phyloP scores from a whole-genome alignment of 1,139 yeast species.

The Candida sp. region DNA sequence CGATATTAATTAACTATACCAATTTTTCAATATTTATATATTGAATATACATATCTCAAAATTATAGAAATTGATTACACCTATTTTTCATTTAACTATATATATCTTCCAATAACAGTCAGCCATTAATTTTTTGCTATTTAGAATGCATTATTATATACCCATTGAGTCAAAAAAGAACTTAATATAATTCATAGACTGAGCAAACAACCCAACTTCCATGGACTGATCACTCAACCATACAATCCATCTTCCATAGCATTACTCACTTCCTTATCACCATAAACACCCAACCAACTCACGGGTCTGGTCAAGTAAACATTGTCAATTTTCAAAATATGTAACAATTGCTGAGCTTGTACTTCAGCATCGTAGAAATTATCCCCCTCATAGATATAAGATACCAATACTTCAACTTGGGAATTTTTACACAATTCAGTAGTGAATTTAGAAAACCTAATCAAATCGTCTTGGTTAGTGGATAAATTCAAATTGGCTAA shows the following conservation, averaged over 20 bases:
- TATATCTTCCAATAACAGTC: no score
- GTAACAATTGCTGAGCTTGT: slow-evolving; percentile 41
- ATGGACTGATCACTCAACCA: slow-evolving; percentile 31
- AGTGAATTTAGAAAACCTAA: slow-evolving; percentile 3
- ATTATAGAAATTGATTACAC: no score
- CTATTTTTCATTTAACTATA: no score
- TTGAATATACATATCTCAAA: no score
- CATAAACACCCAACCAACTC: slow-evolving; percentile 88
- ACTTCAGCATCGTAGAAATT: slow-evolving; percentile 69
- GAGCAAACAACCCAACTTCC: no score
- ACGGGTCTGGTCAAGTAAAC: slow-evolving; percentile 50
- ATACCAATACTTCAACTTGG: slow-evolving; percentile 24
- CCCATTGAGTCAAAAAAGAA: no score
- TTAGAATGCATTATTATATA: no score
- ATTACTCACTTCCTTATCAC: slow-evolving; percentile 60
- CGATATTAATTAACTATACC: no score
- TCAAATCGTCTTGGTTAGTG: background rate
- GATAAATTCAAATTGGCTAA: slow-evolving; percentile 25
- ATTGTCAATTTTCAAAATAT: slow-evolving; percentile 21
- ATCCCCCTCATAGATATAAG: slow-evolving; percentile 86
- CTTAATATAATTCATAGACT: no score
- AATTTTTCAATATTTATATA: no score
- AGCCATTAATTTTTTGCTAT: no score
- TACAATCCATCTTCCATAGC: slow-evolving; percentile 79
- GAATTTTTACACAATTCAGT: slow-evolving; percentile 8